These are phyloP conservation scores for Candida caryicola DNA, from an alignment of 805 yeast species.

Conservation along the genomic window DNA sequence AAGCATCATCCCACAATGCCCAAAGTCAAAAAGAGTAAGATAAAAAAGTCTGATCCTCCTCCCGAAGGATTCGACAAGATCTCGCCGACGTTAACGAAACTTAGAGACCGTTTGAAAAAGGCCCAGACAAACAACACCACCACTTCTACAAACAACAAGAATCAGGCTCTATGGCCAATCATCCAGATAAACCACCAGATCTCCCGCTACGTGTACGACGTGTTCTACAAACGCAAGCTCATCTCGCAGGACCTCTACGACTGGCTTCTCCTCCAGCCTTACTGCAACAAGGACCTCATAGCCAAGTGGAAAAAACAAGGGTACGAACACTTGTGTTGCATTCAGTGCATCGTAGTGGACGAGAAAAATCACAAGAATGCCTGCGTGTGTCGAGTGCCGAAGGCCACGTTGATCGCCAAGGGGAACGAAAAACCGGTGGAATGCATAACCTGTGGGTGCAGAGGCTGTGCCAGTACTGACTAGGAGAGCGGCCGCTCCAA, in stretches of 20 bases:
- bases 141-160: conserved; percentile 46
- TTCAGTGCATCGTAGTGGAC: conserved; percentile 64
- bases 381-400: conserved; percentile 86
- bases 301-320: conserved; percentile 85
- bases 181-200: conserved; percentile 69
- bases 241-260: conserved; percentile 68
- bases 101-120: conserved; percentile 56
- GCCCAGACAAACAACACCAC: conserved; percentile 25
- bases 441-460: conserved; percentile 82
- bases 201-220: conserved; percentile 69
- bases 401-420: conserved; percentile 42
- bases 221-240: conserved; percentile 67
- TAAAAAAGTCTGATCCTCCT: conserved; percentile 31
- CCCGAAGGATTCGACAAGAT: conserved; percentile 76
- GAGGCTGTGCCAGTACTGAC: conserved; percentile 79
- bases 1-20: conserved; percentile 11
- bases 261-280: conserved; percentile 66
- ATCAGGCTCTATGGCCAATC: conserved; percentile 68
- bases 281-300: conserved; percentile 66
- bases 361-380: conserved; percentile 61
- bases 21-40: conserved; percentile 5
- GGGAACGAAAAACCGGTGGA: conserved; percentile 30
- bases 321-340: conserved; percentile 81
- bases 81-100: conserved; percentile 61
- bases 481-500: too few species aligned